phyloP scores from a whole-genome alignment of 2,329 filamentous ascomycete species.

The Ilyonectria sp. region DNA sequence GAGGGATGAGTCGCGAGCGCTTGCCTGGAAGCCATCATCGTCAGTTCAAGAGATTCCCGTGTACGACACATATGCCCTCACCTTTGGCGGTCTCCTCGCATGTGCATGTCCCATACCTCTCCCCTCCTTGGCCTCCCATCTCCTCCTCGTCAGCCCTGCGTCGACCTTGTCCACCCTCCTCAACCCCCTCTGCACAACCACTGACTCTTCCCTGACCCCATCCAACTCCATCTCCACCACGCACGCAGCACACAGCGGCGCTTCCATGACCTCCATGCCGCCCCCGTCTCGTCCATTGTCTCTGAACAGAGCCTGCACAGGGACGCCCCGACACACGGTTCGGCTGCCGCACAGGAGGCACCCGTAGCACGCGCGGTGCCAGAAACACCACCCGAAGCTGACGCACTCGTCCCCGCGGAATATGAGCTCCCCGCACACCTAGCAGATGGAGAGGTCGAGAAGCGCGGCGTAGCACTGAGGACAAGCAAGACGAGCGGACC shows the following conservation, averaged over 20 bases:
- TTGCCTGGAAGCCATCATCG: constrained; percentile 11
- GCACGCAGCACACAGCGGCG: constrained; percentile 67
- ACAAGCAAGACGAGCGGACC: constrained; percentile 65
- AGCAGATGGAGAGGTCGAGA: constrained; percentile 69
- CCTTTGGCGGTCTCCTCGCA: constrained; percentile 20
- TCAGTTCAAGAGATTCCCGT: constrained; percentile 11
- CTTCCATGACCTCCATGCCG: constrained; percentile 60
- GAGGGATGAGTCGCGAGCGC: constrained; percentile 13
- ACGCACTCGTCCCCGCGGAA: constrained; percentile 68
- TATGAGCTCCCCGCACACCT: constrained; percentile 70
- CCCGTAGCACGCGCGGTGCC: constrained; percentile 70
- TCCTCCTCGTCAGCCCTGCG: constrained; percentile 61
- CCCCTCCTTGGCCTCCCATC: constrained; percentile 57
- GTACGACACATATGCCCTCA: not conserved
- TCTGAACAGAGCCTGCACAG: constrained; percentile 54
- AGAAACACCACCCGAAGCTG: constrained; percentile 74
- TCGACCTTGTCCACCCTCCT: constrained; percentile 61
- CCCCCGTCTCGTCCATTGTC: constrained; percentile 25
- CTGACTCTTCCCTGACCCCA: constrained; percentile 45
- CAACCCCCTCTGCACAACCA: constrained; percentile 61
- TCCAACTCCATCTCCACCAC: constrained; percentile 58
- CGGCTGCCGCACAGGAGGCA: constrained; percentile 67
- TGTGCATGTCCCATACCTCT: constrained; percentile 16
- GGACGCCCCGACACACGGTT: constrained; percentile 54
- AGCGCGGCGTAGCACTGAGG: constrained; percentile 62